Percentiles rank a stretch among this genome's conserved stretches.
Evolutionary conservation across 2,329 filamentous ascomycete genomes (phyloP).

Genomic region (Colletotrichum sidae): DNA sequence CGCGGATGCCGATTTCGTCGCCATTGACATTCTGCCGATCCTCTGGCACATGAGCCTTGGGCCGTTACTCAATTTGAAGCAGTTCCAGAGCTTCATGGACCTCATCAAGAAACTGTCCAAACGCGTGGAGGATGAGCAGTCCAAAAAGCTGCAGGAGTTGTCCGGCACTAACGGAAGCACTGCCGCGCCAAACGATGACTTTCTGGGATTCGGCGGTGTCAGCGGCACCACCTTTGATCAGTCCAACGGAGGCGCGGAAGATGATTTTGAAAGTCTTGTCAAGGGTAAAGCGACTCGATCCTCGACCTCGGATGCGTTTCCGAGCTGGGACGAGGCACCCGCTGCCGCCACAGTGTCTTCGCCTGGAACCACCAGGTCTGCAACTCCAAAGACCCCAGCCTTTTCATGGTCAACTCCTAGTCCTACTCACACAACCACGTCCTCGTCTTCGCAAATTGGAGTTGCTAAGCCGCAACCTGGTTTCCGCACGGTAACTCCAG

Average conservation of each 20-base stretch:
- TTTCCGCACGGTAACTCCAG: conserved; percentile 70
- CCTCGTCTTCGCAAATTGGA: conserved; percentile 46
- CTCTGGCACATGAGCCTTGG: conserved; percentile 94
- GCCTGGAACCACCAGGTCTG: conserved; percentile 46
- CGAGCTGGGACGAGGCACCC: conserved; percentile 62
- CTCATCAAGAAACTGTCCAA: conserved; percentile 84
- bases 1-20: conserved; percentile 90
- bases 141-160: conserved; percentile 87
- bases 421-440: conserved; percentile 48
- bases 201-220: conserved; percentile 77
- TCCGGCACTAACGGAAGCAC: conserved; percentile 68
- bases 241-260: conserved; percentile 65
- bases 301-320: conserved; percentile 51
- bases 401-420: conserved; percentile 75
- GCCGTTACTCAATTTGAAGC: conserved; percentile 85
- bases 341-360: conserved; percentile 48
- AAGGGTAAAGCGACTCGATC: conserved; percentile 71
- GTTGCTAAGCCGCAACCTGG: conserved; percentile 53
- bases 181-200: conserved; percentile 69
- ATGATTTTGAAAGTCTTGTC: conserved; percentile 90
- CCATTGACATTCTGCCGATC: conserved; percentile 88
- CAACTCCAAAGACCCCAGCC: conserved; percentile 57
- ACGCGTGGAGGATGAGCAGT: conserved; percentile 89
- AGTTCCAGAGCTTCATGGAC: conserved; percentile 91
- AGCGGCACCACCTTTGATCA: conserved; percentile 69